Conservation (phyloP, 169 alveolate genomes). For the Cryptosporidium canis region DNA sequence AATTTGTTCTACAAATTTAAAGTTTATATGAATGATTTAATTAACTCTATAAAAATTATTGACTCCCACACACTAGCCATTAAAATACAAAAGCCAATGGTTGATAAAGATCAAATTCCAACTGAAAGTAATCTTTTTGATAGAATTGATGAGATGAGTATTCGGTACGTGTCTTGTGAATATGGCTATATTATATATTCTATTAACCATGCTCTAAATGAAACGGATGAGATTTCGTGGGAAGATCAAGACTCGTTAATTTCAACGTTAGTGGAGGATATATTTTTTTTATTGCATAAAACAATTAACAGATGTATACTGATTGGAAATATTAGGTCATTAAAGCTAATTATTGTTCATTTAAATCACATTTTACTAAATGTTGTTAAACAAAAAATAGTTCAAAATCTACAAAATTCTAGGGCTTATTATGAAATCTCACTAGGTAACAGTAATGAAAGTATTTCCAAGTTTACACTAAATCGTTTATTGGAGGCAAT, state of each 20-base stretch:
- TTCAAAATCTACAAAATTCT: conserved; percentile 35
- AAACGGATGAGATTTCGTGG: conserved; percentile 56
- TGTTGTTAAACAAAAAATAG: conserved; percentile 39
- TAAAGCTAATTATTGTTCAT: conserved; percentile 28
- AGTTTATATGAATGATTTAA: conserved; percentile 33
- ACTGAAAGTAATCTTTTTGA: not conserved
- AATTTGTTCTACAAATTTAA: conserved; percentile 30
- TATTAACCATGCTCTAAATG: conserved; percentile 47
- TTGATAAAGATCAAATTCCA: not conserved
- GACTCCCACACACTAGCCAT: not conserved
- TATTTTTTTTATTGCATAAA: conserved; percentile 51
- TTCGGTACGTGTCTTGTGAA: conserved; percentile 62
- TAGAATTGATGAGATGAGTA: conserved; percentile 40
- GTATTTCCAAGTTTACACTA: conserved; percentile 3
- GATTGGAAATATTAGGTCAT: conserved; percentile 25
- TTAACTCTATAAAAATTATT: conserved; percentile 6
- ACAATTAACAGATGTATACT: conserved; percentile 46
- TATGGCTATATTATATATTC: conserved; percentile 50
- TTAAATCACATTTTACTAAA: conserved; percentile 32
- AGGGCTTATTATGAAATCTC: conserved; percentile 31
- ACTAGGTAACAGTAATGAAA: conserved; percentile 56
- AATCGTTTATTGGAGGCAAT: conserved; percentile 21
- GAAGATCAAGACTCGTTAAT: conserved; percentile 42
- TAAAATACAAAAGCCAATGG: not conserved
- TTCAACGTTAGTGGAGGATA: conserved; percentile 64